Percentiles rank a stretch among this genome's conserved stretches.
Conservation (phyloP, 169 alveolate genomes). For the Plasmodium reichenowi region DNA sequence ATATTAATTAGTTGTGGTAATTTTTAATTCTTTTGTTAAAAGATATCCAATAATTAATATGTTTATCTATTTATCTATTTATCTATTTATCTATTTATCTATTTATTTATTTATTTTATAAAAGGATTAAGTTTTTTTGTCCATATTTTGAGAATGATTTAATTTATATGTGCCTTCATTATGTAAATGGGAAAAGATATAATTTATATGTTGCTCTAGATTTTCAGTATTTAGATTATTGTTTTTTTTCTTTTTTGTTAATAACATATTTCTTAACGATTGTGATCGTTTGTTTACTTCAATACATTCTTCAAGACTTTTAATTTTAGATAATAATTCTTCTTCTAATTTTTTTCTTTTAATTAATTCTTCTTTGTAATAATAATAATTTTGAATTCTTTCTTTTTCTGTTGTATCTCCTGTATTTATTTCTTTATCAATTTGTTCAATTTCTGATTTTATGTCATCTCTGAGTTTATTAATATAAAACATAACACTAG, state of each 20-base stretch:
- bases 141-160: slow-evolving; percentile 54
- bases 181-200: slow-evolving; percentile 39
- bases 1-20: too few relatives aligned
- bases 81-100: neutral
- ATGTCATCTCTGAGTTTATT: slow-evolving; percentile 61
- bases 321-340: slow-evolving; percentile 42
- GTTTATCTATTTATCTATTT: neutral
- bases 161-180: slow-evolving; percentile 63
- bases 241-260: neutral
- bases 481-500: slow-evolving; percentile 29
- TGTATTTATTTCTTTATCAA: slow-evolving; percentile 40
- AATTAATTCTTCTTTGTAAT: slow-evolving; percentile 65
- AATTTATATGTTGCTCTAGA: slow-evolving; percentile 37
- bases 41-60: too few relatives aligned
- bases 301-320: slow-evolving; percentile 48
- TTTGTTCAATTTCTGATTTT: slow-evolving; percentile 65
- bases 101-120: neutral
- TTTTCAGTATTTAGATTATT: slow-evolving; percentile 2
- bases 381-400: slow-evolving; percentile 51
- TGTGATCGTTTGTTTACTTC: slow-evolving; percentile 59
- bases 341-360: slow-evolving; percentile 61
- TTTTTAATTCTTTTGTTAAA: too few relatives aligned
- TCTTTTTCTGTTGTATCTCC: slow-evolving; percentile 45
- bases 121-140: neutral
- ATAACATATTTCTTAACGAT: slow-evolving; percentile 19